Evolutionary conservation across 257 asterid species (phyloP), one percentile per base, ranked within the genome.

Genomic region (Craterostigma plantagineum): DNA sequence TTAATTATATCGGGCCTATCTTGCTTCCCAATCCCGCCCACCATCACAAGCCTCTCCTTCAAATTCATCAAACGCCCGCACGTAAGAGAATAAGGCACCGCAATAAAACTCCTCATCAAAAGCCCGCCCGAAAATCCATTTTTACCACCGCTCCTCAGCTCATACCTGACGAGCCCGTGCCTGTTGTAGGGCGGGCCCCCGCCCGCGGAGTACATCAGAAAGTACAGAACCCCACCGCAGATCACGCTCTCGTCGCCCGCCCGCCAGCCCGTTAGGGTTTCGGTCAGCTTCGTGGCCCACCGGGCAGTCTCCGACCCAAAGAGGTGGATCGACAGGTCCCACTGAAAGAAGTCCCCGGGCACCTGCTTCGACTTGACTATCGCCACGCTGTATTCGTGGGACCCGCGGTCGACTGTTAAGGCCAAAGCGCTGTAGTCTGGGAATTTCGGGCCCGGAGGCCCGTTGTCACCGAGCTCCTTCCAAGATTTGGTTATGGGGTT

Each of bases 161-260:
- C 68, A 27, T 79, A 80, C 51, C 51, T 57, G 33, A 90, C 57
- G 27, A 83, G 70, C 9, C 95, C 91, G 7, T 90, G 95, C 4
- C 94, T 85, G 52, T 56, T 65, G 41, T 72, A 77, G 0, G 69
- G 62, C 7, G 62, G 67, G n/a, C 77, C 75, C 11, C 74, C 70
- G 30, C 92, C 94, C 4, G 73, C 65, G 0, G 91, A 65, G 63
- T 82, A 77, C 14, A 90, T 69, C 68, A 90, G 37, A 56, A 83
- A 75, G 70, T 77, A 83, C 60, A 90, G 53, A 11, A 72, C 60
- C 27, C 91, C 92, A 34, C 65, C 65, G 16, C 94, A 83, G 1
- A 90, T 83, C 35, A 90, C 79, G 11, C 99, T 79, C 73, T 90
- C 94, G 8, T 90, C 93, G 9, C 99, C 94, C 0, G 68, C 91